These are phyloP conservation scores for Glaciozyma martinii DNA, from an alignment of 768 basidiomycete species.

Conservation along the genomic window DNA sequence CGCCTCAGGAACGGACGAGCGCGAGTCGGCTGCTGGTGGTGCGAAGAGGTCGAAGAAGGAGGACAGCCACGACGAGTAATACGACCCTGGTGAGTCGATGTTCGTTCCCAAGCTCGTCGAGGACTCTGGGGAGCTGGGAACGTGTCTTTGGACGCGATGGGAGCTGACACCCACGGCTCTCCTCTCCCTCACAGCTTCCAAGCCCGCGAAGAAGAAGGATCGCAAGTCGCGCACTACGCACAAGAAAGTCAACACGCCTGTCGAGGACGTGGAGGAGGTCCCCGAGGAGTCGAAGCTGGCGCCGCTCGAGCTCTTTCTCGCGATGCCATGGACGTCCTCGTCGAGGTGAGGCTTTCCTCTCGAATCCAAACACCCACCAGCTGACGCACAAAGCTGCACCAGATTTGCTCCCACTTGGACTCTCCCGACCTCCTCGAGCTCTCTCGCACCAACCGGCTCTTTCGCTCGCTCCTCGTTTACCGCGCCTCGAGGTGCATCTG, in stretches of 20 bases:
- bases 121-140: no score
- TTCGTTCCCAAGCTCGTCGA: no score
- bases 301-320: neutral
- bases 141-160: no score
- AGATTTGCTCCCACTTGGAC: neutral
- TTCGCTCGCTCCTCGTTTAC: neutral
- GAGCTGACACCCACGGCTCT: neutral
- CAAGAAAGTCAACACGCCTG: neutral
- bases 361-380: neutral
- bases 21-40: no score
- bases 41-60: no score
- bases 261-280: no score
- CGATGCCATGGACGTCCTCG: neutral
- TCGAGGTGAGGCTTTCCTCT: neutral
- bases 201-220: neutral
- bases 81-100: no score
- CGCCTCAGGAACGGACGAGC: no score
- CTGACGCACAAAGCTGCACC: neutral
- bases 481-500: neutral
- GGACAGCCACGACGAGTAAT: no score
- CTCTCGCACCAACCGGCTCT: neutral
- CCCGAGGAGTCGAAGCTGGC: neutral
- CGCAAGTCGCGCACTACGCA: no score
- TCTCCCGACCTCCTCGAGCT: neutral
- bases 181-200: neutral